phyloP scores from a whole-genome alignment of 495 filamentous ascomycete species.

The Aspergillus leporis region DNA sequence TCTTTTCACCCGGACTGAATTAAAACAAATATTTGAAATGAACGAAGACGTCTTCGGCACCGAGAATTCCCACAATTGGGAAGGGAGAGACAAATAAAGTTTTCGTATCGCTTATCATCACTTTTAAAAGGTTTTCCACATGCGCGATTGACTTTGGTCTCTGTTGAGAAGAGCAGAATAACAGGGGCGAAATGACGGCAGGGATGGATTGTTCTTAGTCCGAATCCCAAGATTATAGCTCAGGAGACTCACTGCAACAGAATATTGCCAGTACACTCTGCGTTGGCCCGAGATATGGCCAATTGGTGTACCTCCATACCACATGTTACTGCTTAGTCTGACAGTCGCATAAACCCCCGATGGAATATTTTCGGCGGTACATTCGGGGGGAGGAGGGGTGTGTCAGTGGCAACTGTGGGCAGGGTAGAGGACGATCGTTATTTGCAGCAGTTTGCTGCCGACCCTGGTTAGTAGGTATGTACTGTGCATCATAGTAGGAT shows the following conservation, averaged over 20 bases:
- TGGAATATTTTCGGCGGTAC: not conserved
- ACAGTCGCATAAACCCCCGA: not conserved
- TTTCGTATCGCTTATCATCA: conserved; percentile 2
- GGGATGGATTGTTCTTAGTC: not conserved
- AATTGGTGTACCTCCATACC: not conserved
- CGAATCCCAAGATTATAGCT: no score
- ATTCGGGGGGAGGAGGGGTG: not conserved
- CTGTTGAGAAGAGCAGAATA: not conserved
- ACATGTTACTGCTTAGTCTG: no score
- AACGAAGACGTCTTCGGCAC: not conserved
- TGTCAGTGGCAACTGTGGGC: not conserved
- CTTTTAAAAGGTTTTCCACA: not conserved
- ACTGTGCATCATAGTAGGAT: not conserved
- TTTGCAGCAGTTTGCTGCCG: not conserved
- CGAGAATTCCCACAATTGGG: not conserved
- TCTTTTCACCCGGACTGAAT: not conserved
- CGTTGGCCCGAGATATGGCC: not conserved
- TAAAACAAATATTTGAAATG: not conserved
- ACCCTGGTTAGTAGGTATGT: not conserved
- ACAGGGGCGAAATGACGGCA: not conserved
- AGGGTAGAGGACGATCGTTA: not conserved
- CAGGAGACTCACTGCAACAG: not conserved
- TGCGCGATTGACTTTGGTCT: not conserved
- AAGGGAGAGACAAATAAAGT: not conserved
- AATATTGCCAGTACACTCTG: not conserved